phyloP scores from a whole-genome alignment of 306 rosid species.

The Malus asiatica region DNA sequence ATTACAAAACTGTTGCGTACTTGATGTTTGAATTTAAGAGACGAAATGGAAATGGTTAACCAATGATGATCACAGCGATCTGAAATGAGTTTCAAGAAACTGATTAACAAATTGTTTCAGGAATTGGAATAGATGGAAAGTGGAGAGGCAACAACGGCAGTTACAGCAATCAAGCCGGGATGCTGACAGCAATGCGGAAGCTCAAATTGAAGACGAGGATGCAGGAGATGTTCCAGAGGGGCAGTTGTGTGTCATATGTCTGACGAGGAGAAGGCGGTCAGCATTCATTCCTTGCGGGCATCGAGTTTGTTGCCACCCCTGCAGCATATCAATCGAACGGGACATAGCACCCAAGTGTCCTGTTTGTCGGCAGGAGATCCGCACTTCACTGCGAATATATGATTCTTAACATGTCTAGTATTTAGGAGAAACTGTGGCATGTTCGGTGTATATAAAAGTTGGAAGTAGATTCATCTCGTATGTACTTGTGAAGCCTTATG shows the following conservation, averaged over 20 bases:
- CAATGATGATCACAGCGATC: neutral
- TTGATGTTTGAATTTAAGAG: neutral
- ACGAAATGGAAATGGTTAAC: neutral
- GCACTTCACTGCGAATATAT: slow-evolving; percentile 52
- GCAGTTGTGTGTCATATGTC: slow-evolving; percentile 72
- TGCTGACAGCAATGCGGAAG: slow-evolving; percentile 14
- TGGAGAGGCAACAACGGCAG: slow-evolving; percentile 55
- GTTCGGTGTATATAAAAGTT: neutral
- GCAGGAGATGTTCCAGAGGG: slow-evolving; percentile 59
- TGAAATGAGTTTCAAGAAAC: slow-evolving; percentile 4
- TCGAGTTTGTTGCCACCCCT: slow-evolving; percentile 74
- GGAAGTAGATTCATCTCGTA: neutral
- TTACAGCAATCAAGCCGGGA: slow-evolving; percentile 34
- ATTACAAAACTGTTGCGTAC: neutral
- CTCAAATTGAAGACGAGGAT: slow-evolving; percentile 21
- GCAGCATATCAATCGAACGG: slow-evolving; percentile 59
- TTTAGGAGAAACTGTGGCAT: neutral
- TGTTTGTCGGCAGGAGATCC: slow-evolving; percentile 78
- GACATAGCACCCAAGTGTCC: slow-evolving; percentile 78
- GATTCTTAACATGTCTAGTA: slow-evolving; percentile 37
- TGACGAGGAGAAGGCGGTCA: slow-evolving; percentile 78
- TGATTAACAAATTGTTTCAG: slow-evolving; percentile 29
- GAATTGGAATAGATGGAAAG: slow-evolving; percentile 85
- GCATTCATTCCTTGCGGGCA: slow-evolving; percentile 89
- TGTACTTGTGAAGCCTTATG: neutral